phyloP scores from a whole-genome alignment of 1,284 basidiomycete species.

The Fomitopsis palustris region DNA sequence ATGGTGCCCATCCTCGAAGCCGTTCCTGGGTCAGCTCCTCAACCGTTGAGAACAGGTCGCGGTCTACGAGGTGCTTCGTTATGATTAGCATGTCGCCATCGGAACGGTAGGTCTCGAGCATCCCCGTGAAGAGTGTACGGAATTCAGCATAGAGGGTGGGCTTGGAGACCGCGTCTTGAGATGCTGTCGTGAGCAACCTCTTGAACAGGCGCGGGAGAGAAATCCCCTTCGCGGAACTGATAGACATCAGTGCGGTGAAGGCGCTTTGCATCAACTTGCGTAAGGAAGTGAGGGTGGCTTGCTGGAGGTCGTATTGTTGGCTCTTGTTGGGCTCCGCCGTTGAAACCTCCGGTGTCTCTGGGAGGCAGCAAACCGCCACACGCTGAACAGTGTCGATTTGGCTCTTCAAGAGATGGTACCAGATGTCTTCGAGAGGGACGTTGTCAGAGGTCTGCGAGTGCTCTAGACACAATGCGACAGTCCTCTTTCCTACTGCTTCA shows the following conservation, averaged over 20 bases:
- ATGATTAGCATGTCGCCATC: slow-evolving; percentile 92
- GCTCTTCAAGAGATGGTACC: slow-evolving; percentile 83
- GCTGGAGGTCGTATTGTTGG: slow-evolving; percentile 15
- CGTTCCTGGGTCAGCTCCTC: slow-evolving; percentile 39
- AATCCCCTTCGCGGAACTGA: slow-evolving; percentile 76
- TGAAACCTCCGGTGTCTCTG: slow-evolving; percentile 22
- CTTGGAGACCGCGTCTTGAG: slow-evolving; percentile 39
- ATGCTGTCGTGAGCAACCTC: slow-evolving; percentile 76
- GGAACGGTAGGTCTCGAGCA: slow-evolving; percentile 91
- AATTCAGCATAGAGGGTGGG: slow-evolving; percentile 89
- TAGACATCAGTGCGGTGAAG: slow-evolving; percentile 81
- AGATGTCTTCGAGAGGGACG: slow-evolving; percentile 78
- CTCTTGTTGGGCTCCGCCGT: slow-evolving; percentile 11
- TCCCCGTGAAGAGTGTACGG: slow-evolving; percentile 84
- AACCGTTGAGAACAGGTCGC: slow-evolving; percentile 79
- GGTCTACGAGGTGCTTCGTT: slow-evolving; percentile 79
- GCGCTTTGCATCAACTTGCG: slow-evolving; percentile 82
- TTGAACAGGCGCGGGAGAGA: slow-evolving; percentile 93
- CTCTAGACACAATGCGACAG: slow-evolving; percentile 65
- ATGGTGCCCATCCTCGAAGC: slow-evolving; percentile 26
- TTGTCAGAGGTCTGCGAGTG: slow-evolving; percentile 47
- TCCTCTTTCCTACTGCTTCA: slow-evolving; percentile 53
- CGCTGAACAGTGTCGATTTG: slow-evolving; percentile 80
- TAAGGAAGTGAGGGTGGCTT: slow-evolving; percentile 46
- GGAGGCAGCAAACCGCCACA: slow-evolving; percentile 45